Conservation (phyloP, 805 yeast species). For the Barnettozyma salicaria region DNA sequence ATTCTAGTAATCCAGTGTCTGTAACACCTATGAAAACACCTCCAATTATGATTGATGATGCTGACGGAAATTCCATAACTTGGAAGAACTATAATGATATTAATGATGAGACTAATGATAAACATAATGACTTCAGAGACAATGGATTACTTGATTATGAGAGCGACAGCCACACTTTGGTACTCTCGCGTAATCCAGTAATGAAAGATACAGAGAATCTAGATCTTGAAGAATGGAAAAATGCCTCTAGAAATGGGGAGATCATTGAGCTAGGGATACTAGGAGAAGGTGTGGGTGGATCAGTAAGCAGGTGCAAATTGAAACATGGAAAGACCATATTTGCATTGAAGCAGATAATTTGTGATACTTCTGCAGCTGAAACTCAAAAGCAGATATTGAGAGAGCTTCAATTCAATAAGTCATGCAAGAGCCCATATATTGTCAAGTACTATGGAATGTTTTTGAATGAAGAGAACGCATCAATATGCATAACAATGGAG, state of each 20-base stretch:
- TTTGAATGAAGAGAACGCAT: constrained; percentile 64
- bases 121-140: background rate
- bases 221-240: constrained; percentile 72
- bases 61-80: background rate
- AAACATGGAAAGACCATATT: constrained; percentile 56
- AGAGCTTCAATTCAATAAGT: constrained; percentile 81
- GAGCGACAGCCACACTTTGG: constrained; percentile 10
- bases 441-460: constrained; percentile 93
- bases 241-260: constrained; percentile 47
- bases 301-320: constrained; percentile 74
- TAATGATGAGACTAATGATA: background rate
- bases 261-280: constrained; percentile 64
- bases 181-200: background rate
- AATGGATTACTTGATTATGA: background rate
- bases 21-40: background rate
- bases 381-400: constrained; percentile 85
- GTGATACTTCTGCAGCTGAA: constrained; percentile 58
- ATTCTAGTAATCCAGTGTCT: constrained; percentile 9
- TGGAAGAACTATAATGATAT: background rate
- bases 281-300: constrained; percentile 96
- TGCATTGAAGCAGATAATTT: constrained; percentile 61
- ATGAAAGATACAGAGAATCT: constrained; percentile 45
- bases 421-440: constrained; percentile 76
- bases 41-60: background rate
- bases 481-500: constrained; percentile 94